Evolutionary conservation across 129 eudicot species (phyloP), one percentile per base, ranked within the genome.

Genomic region (Erigeron canadensis): DNA sequence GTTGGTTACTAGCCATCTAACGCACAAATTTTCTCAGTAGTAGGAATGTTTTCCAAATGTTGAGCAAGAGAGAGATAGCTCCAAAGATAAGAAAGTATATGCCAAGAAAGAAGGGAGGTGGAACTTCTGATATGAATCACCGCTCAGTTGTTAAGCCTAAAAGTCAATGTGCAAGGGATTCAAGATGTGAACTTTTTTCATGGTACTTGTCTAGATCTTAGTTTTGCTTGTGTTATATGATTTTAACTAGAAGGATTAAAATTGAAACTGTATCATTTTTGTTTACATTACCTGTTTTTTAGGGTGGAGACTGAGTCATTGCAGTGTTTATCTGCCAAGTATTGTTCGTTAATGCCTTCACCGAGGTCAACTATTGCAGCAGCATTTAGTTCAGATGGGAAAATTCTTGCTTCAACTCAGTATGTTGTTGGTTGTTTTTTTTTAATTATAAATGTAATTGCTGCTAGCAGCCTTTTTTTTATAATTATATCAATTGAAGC

Each of bases 281-380:
- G 16, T 39, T 16, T 23, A 39, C 15, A 44, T 16, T 66, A 57
- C 34, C 67, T 61, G 71, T 57, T 40, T 41, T 44, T 37, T 61
- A 87, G 94, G 94, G 87, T 82, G 81, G 89, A 87, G 81, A 86
- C 89, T 16, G 86, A 84, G 73, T 87, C 94, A 0, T 84, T 87
- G 68, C 75, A 65, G 50, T 79, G 74, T 72, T 82, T 87, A 57
- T 84, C 94, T 80, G 94, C 94, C 65, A 84, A 80, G 61, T 87
- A 87, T 78, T 87, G 94, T 72, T 73, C 87, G 23, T 79, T 87
- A 75, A 63, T 73, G 77, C 94, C 89, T 68, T 83, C 94, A 62
- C 89, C 94, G 4, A 82, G 94, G 87, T 87, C 94, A 63, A 87
- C 94, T 50, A 87, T 87, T 71, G 94, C 94, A 62, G 94, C 94